Base-by-base conservation (phyloP, 148 eudicot genomes). In the Bassia scoparia region DNA sequence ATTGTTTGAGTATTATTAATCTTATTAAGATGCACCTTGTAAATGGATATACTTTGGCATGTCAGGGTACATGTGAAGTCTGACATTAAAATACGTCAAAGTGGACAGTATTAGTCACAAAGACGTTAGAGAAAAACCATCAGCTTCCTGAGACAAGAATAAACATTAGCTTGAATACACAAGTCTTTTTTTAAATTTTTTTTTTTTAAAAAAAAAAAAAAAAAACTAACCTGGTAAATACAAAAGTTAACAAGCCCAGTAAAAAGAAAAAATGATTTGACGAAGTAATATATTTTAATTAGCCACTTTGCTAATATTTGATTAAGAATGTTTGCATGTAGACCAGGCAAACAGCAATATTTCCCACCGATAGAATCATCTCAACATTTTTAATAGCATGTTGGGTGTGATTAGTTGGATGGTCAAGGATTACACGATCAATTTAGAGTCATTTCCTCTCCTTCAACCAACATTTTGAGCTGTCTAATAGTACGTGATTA, bases 401-500 rank as follows among this genome's bases (percentile, higher is more conserved):
- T 48, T 71, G 65, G 53, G 74, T 50, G 49, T 63, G 74, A 62
- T 70, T 61, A 7, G 62, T 52, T 68, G 38, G 48, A n/a, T n/a
- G 67, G 76, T 46, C 53, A 69, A 24, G 62, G 61, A 78, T 78
- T 59, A 68, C 56, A 27, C 37, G 49, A 41, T 24, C 61, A 61
- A 60, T 58, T 58, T 65, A 64, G 29, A 73, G 69, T 68, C 48
- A 78, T 73, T 44, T 50, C 58, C 34, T 15, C 49, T 67, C 34
- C 55, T 34, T 55, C 43, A 75, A 72, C 70, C 38, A 75, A 50
- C 82, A 76, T 70, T 68, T 64, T 80, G 72, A 80, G 82, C 82
- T 80, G 82, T 75, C 78, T 63, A 4, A 70, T 71, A 70, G 58
- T 79, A 79, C 82, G 68, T 58, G 78, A 24, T 49, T 75, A 70